Conservation (phyloP, 306 rosid genomes). For the Vigna unguiculata region DNA sequence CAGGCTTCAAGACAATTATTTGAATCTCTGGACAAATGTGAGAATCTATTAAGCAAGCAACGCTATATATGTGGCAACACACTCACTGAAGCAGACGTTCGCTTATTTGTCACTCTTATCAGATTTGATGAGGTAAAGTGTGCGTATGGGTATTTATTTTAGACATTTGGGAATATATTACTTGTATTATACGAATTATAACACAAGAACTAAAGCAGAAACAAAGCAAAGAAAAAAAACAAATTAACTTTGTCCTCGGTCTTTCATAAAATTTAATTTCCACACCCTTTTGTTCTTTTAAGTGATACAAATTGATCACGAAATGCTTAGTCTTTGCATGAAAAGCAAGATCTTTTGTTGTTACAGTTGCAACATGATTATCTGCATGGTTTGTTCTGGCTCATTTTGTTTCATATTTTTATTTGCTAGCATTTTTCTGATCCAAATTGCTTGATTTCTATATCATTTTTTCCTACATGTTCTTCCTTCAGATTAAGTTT, state of each 20-base stretch:
- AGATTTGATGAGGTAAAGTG: constrained; percentile 91
- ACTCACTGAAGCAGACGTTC: constrained; percentile 87
- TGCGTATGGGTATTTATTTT: constrained; percentile 6
- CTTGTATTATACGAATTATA: not conserved
- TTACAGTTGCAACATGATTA: not conserved
- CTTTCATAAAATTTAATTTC: not conserved
- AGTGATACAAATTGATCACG: not conserved
- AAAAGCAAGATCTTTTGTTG: not conserved
- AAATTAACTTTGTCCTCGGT: not conserved
- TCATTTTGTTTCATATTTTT: not conserved
- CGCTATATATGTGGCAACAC: constrained; percentile 82
- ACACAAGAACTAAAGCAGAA: not conserved
- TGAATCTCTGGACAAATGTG: constrained; percentile 87
- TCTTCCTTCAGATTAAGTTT: not conserved
- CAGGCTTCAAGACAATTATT: constrained; percentile 80
- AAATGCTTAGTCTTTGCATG: not conserved
- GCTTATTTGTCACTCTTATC: constrained; percentile 90
- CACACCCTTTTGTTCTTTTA: not conserved
- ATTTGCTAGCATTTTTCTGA: not conserved
- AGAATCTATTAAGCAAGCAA: constrained; percentile 77
- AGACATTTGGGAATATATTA: constrained; percentile 17
- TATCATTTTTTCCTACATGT: not conserved
- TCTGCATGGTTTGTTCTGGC: not conserved
- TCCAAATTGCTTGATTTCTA: not conserved
- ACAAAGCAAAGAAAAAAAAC: not conserved